Conservation (phyloP, 306 rosid species). For the Inga leiocalycina region DNA sequence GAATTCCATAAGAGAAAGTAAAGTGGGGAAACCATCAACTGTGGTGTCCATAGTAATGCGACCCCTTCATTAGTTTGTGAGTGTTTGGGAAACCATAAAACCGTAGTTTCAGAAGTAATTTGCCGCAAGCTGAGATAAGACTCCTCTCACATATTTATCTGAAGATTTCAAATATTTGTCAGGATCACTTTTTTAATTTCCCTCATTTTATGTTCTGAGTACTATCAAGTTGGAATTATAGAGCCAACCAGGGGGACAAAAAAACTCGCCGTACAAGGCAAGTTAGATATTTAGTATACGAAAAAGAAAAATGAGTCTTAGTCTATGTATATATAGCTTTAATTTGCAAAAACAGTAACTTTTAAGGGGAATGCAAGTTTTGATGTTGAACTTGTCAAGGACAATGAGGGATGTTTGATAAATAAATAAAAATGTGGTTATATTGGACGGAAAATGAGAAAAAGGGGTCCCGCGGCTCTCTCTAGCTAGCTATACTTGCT, state of each 20-base stretch:
- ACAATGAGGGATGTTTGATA: background rate
- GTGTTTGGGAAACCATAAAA: too few relatives aligned
- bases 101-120: too few relatives aligned
- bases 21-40: background rate
- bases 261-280: background rate
- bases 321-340: background rate
- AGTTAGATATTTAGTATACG: background rate
- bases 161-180: background rate
- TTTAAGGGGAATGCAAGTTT: background rate
- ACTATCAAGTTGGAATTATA: background rate
- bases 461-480: background rate
- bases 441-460: background rate
- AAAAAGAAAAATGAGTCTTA: background rate
- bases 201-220: background rate
- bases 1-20: background rate
- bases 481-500: background rate
- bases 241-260: background rate
- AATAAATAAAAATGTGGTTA: background rate
- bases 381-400: background rate
- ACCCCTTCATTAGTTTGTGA: background rate
- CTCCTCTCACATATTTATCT: too few relatives aligned
- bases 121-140: too few relatives aligned
- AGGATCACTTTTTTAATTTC: background rate
- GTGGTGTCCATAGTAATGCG: background rate
- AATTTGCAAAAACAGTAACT: background rate